Evolutionary conservation across 805 yeast species (phyloP), one percentile per base, ranked within the genome.

Genomic region (Hanseniaspora singularis): DNA sequence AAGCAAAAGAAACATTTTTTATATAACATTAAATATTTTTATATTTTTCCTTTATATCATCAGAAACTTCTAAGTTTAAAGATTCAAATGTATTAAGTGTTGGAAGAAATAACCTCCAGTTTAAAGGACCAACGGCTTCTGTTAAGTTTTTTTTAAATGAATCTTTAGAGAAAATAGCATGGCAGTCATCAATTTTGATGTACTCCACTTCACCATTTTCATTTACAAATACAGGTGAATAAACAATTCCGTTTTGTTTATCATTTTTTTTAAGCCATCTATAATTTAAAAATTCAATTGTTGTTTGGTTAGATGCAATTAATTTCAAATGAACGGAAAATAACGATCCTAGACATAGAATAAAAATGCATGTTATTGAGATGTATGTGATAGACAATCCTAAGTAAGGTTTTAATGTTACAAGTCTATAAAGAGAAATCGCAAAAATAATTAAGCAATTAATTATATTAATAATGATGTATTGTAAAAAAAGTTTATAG

Each of bases 401-500:
- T 14, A 56, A 49, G 10, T 36, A 38, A 8, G 45, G 31, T 32
- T 22, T 22, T 53, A 26, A 61, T 59, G 33, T 49, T 37, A 14
- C 61, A 58, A 23, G 68, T 57, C 51, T 49, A 66, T 0, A 60
- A 56, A 16, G 67, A 61, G 22, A 37, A 6, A 26, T 66, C 53
- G 0, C 74, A 57, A 1, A 71, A 57, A 40, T 72, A 54, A n/a
- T 63, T 54, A 40, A 64, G 62, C 1, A 74, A 41, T 64, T 57
- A 2, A 59, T 19, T 23, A 63, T 59, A 26, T 68, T 60, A 54
- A 66, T 64, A 4, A 67, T 34, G 27, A 71, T 55, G 54, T 71
- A 79, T 51, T 73, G 76, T 3, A 78, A 43, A 55, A 87, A 87
- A 24, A 67, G 62, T 41, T 71, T 57, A 57, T 76, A 76, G 61